Conservation (phyloP, 148 eudicot species). For the Chenopodium suecicum region DNA sequence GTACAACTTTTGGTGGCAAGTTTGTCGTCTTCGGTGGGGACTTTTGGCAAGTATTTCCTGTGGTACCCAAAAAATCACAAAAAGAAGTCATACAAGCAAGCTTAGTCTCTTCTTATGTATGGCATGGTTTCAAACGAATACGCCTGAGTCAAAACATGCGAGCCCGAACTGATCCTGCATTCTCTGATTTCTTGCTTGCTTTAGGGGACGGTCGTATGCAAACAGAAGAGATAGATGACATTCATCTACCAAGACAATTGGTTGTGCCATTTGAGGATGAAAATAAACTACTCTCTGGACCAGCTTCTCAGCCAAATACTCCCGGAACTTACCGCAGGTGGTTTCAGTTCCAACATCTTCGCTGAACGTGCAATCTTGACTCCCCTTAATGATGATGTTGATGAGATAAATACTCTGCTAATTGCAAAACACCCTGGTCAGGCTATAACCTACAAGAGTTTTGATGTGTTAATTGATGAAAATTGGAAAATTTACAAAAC, state of each 20-base stretch:
- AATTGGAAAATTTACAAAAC: not conserved
- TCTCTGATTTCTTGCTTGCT: not conserved
- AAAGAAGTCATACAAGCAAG: not conserved
- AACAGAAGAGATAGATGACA: too few relatives aligned
- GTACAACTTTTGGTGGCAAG: not conserved
- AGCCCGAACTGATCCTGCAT: not conserved
- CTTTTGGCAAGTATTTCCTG: not conserved
- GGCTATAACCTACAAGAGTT: not conserved
- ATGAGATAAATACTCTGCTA: too few relatives aligned
- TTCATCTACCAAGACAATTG: not conserved
- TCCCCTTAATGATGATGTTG: too few relatives aligned
- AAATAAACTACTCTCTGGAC: too few relatives aligned
- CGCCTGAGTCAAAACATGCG: not conserved
- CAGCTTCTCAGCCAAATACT: not conserved
- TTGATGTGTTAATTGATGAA: not conserved
- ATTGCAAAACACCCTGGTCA: not conserved
- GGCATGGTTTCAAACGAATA: not conserved
- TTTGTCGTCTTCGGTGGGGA: not conserved
- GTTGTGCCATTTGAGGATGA: too few relatives aligned
- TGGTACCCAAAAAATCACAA: not conserved
- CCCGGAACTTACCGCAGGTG: not conserved
- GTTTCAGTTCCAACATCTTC: not conserved
- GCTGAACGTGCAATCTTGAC: not conserved
- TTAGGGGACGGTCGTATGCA: conserved; percentile 6
- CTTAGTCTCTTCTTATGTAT: not conserved